Base-by-base conservation (phyloP, 2,329 filamentous ascomycete genomes). In the Penicillium griseofulvum region DNA sequence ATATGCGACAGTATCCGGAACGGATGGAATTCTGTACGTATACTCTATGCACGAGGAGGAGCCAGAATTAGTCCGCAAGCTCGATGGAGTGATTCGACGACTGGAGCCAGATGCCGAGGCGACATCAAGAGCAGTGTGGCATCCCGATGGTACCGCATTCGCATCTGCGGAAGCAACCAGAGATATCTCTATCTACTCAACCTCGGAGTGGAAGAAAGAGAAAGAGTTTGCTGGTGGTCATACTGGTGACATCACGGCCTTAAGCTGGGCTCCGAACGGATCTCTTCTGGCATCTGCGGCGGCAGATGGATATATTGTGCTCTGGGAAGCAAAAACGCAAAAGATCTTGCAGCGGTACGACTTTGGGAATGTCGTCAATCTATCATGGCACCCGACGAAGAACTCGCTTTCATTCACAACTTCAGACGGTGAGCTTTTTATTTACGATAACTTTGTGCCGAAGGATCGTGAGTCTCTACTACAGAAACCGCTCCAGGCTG, bases 191-290 rank as follows among this genome's bases (percentile, higher is more conserved):
- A 84, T 97, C 37, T 83, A 97, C 53, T 96, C 93, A n/a, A 86
- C 87, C 58, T 86, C 85, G 49, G 91, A 97, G 70, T 97, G 93
- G 89, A 89, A 91, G 69, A 87, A 88, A 63, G 91, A 97, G 71
- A 84, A 88, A 57, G 76, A 79, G 0, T 99, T 99, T 70, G 78
- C 85, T 8, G 86, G 87, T 29, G 91, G 88, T 0, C 94, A 97
- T 68, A 85, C 86, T 39, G 87, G 87, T 17, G 89, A 95, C 62
- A 87, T 99, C 55, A 96, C 91, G 0, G 89, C 92, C 2, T 76
- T 95, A 34, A 86, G 89, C 34, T 99, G 94, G 94, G 96, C 93
- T 14, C 91, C 91, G 1, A 99, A 99, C 68, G 94, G 94, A 37
- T 90, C 92, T 1, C 80, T 99, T 66, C 80, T 99, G 22, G 91